Base-by-base conservation (phyloP, 2,329 filamentous ascomycete species). In the Botrytis fabae region DNA sequence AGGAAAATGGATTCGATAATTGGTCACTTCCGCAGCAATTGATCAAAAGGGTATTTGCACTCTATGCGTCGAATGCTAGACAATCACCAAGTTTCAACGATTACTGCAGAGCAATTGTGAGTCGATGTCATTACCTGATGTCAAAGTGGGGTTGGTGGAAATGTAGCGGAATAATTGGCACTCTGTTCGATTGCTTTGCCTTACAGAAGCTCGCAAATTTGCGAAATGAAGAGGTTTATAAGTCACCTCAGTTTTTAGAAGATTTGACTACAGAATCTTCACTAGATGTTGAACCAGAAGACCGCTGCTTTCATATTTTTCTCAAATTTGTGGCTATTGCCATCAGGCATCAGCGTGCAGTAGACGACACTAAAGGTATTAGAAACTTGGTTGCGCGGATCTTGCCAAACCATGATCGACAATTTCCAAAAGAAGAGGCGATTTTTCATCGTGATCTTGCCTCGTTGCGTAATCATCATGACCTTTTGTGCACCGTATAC, bases 111-210 rank as follows among this genome's bases (percentile, higher is more conserved):
- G 86, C 88, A 9, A 79, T 90, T 7, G 82, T 91, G 46, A 84
- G 85, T 28, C 86, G 90, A 44, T 92, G 90, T 75, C 86, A 91
- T 78, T 87, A 87, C 78, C 84, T 92, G 16, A 87, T 91, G 64
- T 83, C 86, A 73, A 86, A 89, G 79, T 92, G 90, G 90, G 88
- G 88, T 6, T 92, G 90, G 90, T 83, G 83, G 54, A 88, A 86
- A 76, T 87, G 86, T 64, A 82, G 84, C 18, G 64, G 77, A 20
- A 84, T 91, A 22, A 82, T 91, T 46, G 88, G 89, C 1, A 83
- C 86, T 2, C 86, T 92, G 4, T 92, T 92, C 75, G 90, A 92
- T 80, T 92, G 91, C 78, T 92, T 92, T 76, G 89, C 89, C 16
- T 86, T 86, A 2, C 88, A 89, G 75, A 85, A 87, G 63, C 84